These are phyloP conservation scores for Sarocladium kiliense DNA, from an alignment of 2,329 filamentous ascomycete species.

Conservation along the genomic window DNA sequence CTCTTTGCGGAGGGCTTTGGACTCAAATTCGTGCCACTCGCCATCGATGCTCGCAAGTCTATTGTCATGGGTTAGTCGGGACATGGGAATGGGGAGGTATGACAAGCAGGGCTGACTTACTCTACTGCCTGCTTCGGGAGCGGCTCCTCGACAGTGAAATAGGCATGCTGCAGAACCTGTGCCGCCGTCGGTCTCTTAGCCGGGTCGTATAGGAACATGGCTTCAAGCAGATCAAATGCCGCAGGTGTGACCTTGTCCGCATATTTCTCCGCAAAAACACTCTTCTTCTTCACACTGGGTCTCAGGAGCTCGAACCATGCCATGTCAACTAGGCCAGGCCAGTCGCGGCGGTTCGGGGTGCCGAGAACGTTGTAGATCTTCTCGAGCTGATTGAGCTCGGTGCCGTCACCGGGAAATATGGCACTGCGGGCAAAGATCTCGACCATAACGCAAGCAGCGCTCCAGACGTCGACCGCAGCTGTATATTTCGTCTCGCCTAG, in stretches of 20 bases:
- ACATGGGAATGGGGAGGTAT: conserved; percentile 22
- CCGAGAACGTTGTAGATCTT: conserved; percentile 94
- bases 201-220: conserved; percentile 90
- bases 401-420: conserved; percentile 91
- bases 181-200: conserved; percentile 75
- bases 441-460: conserved; percentile 90
- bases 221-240: conserved; percentile 74
- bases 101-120: conserved; percentile 44
- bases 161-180: conserved; percentile 78
- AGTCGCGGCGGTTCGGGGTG: conserved; percentile 77
- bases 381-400: conserved; percentile 92
- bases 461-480: conserved; percentile 91
- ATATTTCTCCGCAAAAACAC: conserved; percentile 79
- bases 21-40: conserved; percentile 99
- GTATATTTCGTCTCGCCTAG: conserved; percentile 88
- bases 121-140: conserved; percentile 71
- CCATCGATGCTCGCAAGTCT: conserved; percentile 77
- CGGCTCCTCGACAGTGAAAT: conserved; percentile 82
- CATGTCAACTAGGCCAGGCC: conserved; percentile 89
- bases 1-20: conserved; percentile 87
- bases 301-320: conserved; percentile 94
- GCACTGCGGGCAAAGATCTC: conserved; percentile 93
- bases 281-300: conserved; percentile 66
- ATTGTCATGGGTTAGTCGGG: conserved; percentile 10
- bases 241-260: conserved; percentile 69